A percentile compares a stretch with the other conserved stretches of the same genome.
Conservation (phyloP, 495 filamentous ascomycete species). For the Aspergillus nanangensis region DNA sequence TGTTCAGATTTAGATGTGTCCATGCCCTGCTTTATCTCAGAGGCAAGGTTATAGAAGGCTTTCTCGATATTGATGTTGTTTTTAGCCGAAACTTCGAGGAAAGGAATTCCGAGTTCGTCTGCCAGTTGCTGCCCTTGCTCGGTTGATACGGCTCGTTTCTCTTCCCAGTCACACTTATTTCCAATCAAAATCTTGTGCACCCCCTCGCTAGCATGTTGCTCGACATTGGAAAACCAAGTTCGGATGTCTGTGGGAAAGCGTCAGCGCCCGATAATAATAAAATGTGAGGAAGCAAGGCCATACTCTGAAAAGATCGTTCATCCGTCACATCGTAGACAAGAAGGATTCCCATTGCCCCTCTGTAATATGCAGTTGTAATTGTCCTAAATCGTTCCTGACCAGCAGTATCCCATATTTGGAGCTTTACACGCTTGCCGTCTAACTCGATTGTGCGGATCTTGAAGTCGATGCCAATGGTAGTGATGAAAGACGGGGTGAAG, state of each 20-base stretch:
- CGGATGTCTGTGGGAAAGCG: constrained; percentile 78
- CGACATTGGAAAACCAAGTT: constrained; percentile 99
- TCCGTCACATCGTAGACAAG: constrained; percentile 99
- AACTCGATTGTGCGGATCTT: constrained; percentile 99
- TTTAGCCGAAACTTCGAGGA: constrained; percentile 97
- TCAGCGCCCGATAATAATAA: neutral
- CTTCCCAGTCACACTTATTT: constrained; percentile 99
- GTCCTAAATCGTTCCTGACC: constrained; percentile 97
- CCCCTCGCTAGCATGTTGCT: constrained; percentile 97
- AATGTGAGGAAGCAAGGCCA: constrained; percentile 21
- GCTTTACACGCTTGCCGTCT: constrained; percentile 95
- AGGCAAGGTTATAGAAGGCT: constrained; percentile 92
- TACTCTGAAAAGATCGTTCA: constrained; percentile 95
- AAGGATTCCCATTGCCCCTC: constrained; percentile 96
- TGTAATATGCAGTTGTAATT: constrained; percentile 98
- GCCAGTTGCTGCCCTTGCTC: constrained; percentile 91
- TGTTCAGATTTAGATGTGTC: constrained; percentile 74
- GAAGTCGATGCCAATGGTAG: constrained; percentile 99
- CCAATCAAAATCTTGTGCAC: constrained; percentile 99
- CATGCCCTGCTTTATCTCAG: constrained; percentile 91
- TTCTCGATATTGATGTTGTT: constrained; percentile 99
- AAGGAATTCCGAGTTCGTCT: constrained; percentile 95
- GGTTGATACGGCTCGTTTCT: constrained; percentile 90
- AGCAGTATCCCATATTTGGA: constrained; percentile 99
- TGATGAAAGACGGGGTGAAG: constrained; percentile 98